phyloP scores from a whole-genome alignment of 1,284 basidiomycete species.

The Ustilago crameri region DNA sequence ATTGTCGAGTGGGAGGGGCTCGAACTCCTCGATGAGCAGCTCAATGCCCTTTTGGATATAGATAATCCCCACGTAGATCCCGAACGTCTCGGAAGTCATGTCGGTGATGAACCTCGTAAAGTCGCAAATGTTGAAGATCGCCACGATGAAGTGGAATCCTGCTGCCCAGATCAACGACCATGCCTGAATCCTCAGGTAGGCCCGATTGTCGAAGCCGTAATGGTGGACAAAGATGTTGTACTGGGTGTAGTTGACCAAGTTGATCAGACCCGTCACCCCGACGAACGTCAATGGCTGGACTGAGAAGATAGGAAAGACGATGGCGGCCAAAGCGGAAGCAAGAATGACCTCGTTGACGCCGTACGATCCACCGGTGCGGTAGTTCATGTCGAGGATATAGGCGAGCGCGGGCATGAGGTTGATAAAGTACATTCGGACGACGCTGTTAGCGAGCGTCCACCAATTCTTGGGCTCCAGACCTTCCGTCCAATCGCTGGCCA shows the following conservation, averaged over 20 bases:
- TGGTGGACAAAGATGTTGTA: conserved; percentile 64
- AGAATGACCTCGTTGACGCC: conserved; percentile 83
- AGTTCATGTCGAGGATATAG: conserved; percentile 91
- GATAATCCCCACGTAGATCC: conserved; percentile 73
- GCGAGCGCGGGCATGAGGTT: conserved; percentile 86
- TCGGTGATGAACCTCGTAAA: conserved; percentile 71
- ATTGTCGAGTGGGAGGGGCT: conserved; percentile 60
- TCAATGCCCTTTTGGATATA: conserved; percentile 70
- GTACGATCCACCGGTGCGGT: conserved; percentile 84
- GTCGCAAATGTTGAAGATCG: conserved; percentile 76
- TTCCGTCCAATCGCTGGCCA: conserved; percentile 58
- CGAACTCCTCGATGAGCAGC: conserved; percentile 69
- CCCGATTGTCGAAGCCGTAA: conserved; percentile 56
- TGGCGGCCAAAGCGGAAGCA: conserved; percentile 77
- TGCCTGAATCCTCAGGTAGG: conserved; percentile 63
- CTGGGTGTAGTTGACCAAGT: conserved; percentile 66
- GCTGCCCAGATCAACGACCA: conserved; percentile 96
- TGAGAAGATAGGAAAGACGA: conserved; percentile 88
- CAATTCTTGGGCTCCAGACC: conserved; percentile 54
- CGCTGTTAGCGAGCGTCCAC: conserved; percentile 51
- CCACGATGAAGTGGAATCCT: conserved; percentile 88
- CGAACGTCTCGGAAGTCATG: conserved; percentile 93
- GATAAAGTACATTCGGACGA: conserved; percentile 66
- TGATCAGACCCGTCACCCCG: conserved; percentile 83
- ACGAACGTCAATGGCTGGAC: conserved; percentile 92